Percentiles rank a stretch among this genome's conserved stretches.
These are phyloP conservation scores for Rhypophila decipiens DNA, from an alignment of 495 filamentous ascomycete genomes.

Conservation along the genomic window DNA sequence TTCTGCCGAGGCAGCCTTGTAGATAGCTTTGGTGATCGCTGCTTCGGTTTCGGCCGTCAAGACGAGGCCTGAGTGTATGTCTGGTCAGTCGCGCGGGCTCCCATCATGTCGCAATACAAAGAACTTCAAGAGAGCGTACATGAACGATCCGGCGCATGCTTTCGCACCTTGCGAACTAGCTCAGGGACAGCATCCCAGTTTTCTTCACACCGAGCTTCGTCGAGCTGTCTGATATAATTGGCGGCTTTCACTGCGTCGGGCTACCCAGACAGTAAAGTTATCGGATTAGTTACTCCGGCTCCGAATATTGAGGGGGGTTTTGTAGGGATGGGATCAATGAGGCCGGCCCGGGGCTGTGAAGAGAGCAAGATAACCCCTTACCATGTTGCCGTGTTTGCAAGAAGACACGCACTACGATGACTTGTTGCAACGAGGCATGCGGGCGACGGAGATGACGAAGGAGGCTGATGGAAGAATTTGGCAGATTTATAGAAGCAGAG, in stretches of 20 bases:
- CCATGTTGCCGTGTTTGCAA: constrained; percentile 23
- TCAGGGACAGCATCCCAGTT: constrained; percentile 88
- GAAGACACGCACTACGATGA: constrained; percentile 27
- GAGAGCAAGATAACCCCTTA: constrained; percentile 4
- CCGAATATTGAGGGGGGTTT: constrained; percentile 3
- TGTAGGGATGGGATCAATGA: constrained; percentile 3
- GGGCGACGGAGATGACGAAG: no score
- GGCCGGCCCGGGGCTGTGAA: neutral
- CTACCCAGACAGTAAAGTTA: no score
- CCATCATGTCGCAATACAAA: constrained; percentile 2
- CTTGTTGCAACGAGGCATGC: constrained; percentile 23
- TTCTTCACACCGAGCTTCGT: constrained; percentile 79
- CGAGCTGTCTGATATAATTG: constrained; percentile 72
- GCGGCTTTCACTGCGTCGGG: constrained; percentile 60
- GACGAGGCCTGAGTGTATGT: constrained; percentile 53
- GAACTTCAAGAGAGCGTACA: constrained; percentile 51
- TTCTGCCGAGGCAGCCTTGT: constrained; percentile 34
- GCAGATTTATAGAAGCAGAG: no score
- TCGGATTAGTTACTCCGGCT: no score
- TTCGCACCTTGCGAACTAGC: constrained; percentile 81
- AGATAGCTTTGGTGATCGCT: constrained; percentile 49
- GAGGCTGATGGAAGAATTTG: no score
- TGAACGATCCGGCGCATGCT: constrained; percentile 80
- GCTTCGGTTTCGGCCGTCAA: constrained; percentile 69
- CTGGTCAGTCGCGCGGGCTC: neutral